Base-by-base conservation (phyloP, 495 filamentous ascomycete genomes). In the Chaetomium cochliodes region DNA sequence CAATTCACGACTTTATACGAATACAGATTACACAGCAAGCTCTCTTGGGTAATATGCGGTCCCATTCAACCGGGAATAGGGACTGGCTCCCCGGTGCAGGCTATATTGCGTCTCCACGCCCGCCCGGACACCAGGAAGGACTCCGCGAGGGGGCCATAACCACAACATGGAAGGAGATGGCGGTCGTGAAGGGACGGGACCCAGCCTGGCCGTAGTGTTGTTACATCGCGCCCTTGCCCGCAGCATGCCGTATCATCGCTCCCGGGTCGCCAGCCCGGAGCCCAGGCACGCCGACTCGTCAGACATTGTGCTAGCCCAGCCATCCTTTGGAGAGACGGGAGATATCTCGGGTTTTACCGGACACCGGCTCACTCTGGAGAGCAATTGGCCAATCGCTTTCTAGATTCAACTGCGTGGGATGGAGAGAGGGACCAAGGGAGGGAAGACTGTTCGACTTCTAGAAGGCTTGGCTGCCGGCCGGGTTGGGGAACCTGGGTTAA, bases 61-160 rank as follows among this genome's bases (percentile, higher is more conserved):
- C 18, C 62, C 70, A 67, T 70, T 68, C 68, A 72, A 60, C 70
- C 70, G 70, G 70, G 60, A 65, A 42, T 44, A 50, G 44, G 64
- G 63, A 52, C 51, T 26, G 57, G 57, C 64, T 22, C 46, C 53
- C 55, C 46, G 25, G 52, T 54, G 64, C 60, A 67, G 65, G 65
- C 65, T 70, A 70, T 67, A 70, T 67, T 70, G 54, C 37, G 49
- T 30, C 60, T 23, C 60, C 62, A 50, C 53, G 53, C 8, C 49
- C 23, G 1, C 18, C 49, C 23, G 13, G 16, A 28, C 23, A 16
- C 41, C 51, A 0, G 60, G 51, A 20, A 2, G 3, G 20, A 20
- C 25, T 11, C 25, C 25, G 33, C 22, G 20, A 8, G 20, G 28
- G 11, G 13, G 13, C 33, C 33, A 6, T 7, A 37, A 44, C 41